Evolutionary conservation across 306 rosid species (phyloP), one percentile per base, ranked within the genome.

Genomic region (Cicer yamashitae): DNA sequence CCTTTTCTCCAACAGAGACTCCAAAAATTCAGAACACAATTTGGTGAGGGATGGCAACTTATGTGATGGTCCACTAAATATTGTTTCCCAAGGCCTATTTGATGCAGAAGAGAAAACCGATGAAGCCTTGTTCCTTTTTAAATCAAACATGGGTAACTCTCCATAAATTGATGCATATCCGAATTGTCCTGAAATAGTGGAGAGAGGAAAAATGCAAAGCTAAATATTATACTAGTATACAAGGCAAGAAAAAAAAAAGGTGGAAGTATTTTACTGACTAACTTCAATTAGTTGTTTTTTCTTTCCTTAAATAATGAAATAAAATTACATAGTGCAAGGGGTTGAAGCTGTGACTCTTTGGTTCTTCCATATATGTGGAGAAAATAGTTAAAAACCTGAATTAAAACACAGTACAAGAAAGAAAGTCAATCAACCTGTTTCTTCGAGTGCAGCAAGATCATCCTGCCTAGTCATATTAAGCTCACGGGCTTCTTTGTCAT

Each of bases 51-150:
- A 91, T n/a, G 93, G 99, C 78, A 94, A 83, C 73, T 70, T 81
- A 77, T 89, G 96, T 2, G 97, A 87, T 46, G 96, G 81, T 8
- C 96, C 96, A 72, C 85, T 82, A 74, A 92, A 92, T 70, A 90
- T 83, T 79, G 96, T 89, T 81, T 86, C 97, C 99, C 99, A 92
- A 17, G 96, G 91, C 81, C 96, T 83, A 76, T 83, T 87, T 14
- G 98, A 90, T 63, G 91, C 89, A 71, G 79, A 76, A 38, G 91
- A 84, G 43, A 87, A 81, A 74, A 78, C 62, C n/a, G 66, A 72
- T 6, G 73, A 52, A 43, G 67, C 30, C 69, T 67, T 78, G 73
- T 73, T 84, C 79, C 73, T 86, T 83, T 84, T 85, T 77, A 78
- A 22, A 47, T 91, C 87, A 63, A 86, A 83, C 72, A 79, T 77